phyloP scores from a whole-genome alignment of 345 rosid genomes.

The Eucalyptus fibrosa region DNA sequence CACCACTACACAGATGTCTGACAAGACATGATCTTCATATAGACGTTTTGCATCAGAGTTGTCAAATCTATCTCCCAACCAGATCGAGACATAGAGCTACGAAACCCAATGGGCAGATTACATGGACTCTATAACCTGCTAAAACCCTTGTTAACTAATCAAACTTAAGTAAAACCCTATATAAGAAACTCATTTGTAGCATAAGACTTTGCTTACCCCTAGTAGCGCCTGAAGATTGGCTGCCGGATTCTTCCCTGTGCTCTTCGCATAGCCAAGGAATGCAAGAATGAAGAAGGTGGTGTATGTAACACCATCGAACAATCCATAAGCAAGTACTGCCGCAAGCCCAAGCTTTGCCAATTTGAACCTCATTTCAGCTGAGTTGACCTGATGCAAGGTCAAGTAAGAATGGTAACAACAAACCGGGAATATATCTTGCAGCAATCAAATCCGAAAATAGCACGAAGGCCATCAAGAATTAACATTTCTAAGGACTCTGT shows the following conservation, averaged over 20 bases:
- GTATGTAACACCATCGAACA: constrained; percentile 25
- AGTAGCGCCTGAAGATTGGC: constrained; percentile 26
- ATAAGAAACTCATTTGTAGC: background rate
- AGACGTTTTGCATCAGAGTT: background rate
- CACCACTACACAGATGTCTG: background rate
- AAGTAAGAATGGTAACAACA: background rate
- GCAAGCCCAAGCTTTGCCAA: constrained; percentile 30
- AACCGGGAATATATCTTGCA: background rate
- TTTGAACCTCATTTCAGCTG: constrained; percentile 14
- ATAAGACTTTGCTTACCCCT: constrained; percentile 4
- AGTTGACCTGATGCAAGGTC: background rate
- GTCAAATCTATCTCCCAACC: background rate
- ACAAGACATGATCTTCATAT: background rate
- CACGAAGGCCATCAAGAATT: background rate
- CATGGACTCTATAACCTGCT: background rate
- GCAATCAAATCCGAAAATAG: background rate
- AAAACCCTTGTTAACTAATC: background rate
- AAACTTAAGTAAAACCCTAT: background rate
- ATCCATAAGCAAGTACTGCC: constrained; percentile 25
- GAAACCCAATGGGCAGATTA: background rate
- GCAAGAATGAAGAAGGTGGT: constrained; percentile 21
- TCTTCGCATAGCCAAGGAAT: constrained; percentile 29
- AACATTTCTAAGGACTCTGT: background rate
- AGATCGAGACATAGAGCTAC: background rate
- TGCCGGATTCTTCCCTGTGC: constrained; percentile 20